Percentiles rank a stretch among this genome's conserved stretches.
Conservation (phyloP, 148 eudicot genomes). For the Polygonum aviculare region DNA sequence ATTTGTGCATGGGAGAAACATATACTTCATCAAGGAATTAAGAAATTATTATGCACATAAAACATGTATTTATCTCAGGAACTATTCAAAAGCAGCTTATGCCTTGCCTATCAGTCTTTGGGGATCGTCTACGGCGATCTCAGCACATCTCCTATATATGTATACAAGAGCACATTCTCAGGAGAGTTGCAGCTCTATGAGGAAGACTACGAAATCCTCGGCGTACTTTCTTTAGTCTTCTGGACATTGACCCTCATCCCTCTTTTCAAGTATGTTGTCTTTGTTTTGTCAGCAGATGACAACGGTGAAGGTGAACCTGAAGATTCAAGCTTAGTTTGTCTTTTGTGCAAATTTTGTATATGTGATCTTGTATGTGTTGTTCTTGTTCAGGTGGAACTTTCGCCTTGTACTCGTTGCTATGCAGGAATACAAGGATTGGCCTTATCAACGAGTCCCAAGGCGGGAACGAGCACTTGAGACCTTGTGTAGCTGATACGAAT, state of each 20-base stretch:
- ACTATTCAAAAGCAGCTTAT: conserved; percentile 20
- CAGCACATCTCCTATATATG: conserved; percentile 37
- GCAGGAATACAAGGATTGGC: conserved; percentile 29
- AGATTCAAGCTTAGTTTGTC: neutral
- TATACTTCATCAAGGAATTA: neutral
- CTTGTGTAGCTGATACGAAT: conserved; percentile 8
- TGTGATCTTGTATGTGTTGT: neutral
- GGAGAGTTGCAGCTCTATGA: conserved; percentile 23
- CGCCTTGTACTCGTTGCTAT: conserved; percentile 42
- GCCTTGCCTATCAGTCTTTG: conserved; percentile 41
- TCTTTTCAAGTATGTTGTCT: conserved; percentile 32
- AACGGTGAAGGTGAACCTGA: conserved; percentile 36
- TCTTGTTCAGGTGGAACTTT: conserved; percentile 39
- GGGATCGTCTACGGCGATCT: conserved; percentile 50
- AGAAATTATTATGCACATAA: neutral
- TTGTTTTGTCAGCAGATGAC: conserved; percentile 43
- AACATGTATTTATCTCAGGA: conserved; percentile 15
- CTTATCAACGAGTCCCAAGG: conserved; percentile 18
- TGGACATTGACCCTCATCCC: conserved; percentile 46
- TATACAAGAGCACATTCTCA: conserved; percentile 38
- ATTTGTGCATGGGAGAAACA: neutral
- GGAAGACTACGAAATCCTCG: conserved; percentile 36
- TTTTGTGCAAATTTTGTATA: neutral
- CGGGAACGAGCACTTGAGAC: conserved; percentile 11
- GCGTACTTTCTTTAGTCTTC: conserved; percentile 40